Conservation (phyloP, 1,284 basidiomycete species). For the Sphagnurus paluster region DNA sequence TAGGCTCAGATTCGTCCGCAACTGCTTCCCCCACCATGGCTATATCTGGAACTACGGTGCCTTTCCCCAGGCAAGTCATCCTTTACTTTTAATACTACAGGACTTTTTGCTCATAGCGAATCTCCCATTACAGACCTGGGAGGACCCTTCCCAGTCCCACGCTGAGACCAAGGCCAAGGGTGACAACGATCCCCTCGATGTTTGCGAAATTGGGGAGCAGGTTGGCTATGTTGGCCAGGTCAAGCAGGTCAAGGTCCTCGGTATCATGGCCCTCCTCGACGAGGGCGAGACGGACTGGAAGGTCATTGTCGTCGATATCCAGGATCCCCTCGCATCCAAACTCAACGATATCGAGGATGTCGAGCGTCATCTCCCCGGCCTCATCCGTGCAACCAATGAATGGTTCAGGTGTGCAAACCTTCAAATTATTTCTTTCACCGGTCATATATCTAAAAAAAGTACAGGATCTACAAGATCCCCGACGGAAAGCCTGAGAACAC, state of each 20-base stretch:
- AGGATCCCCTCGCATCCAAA: conserved; percentile 94
- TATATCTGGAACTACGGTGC: conserved; percentile 99
- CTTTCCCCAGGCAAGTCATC: conserved; percentile 86
- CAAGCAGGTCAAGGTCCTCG: conserved; percentile 99
- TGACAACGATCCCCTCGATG: conserved; percentile 99
- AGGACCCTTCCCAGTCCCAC: conserved; percentile 88
- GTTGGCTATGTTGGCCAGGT: conserved; percentile 97
- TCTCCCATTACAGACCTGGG: conserved; percentile 81
- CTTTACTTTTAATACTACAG: neutral
- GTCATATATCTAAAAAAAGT: conserved; percentile 11
- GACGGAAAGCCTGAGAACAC: conserved; percentile 99
- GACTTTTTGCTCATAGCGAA: conserved; percentile 11
- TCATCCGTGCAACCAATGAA: conserved; percentile 96
- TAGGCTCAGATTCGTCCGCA: conserved; percentile 95
- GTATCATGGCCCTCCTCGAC: conserved; percentile 99
- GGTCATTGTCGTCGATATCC: conserved; percentile 95
- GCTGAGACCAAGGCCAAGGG: conserved; percentile 99
- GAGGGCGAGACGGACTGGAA: conserved; percentile 99
- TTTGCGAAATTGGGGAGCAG: conserved; percentile 99
- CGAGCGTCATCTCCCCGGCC: conserved; percentile 95
- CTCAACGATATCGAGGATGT: conserved; percentile 99
- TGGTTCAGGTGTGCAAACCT: conserved; percentile 76
- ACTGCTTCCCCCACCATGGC: conserved; percentile 99
- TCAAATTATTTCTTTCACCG: conserved; percentile 1
- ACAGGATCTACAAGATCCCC: conserved; percentile 95